phyloP scores from a whole-genome alignment of 768 basidiomycete species.

The Psilocybe cyanescens region DNA sequence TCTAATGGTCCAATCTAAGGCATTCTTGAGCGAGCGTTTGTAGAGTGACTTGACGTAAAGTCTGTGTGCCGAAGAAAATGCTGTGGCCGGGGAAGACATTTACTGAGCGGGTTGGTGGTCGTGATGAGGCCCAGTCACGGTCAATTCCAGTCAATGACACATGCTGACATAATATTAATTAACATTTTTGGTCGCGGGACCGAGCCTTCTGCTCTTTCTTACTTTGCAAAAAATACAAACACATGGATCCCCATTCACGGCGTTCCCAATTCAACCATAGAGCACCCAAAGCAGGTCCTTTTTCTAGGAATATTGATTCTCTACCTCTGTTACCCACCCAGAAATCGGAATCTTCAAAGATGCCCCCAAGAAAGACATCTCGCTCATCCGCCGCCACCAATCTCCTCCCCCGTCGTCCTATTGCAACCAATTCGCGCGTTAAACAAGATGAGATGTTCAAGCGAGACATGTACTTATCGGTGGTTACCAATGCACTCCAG shows the following conservation, averaged over 20 bases:
- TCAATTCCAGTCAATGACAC: conserved; percentile 7
- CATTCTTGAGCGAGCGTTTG: conserved; percentile 82
- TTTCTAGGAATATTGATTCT: conserved; percentile 45
- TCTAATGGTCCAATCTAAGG: conserved; percentile 88
- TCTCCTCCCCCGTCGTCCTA: conserved; percentile 49
- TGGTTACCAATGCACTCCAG: conserved; percentile 79
- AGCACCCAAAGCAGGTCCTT: conserved; percentile 68
- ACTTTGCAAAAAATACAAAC: conserved; percentile 10
- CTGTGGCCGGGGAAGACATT: conserved; percentile 55
- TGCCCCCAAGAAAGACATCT: conserved; percentile 43
- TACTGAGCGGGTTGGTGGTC: conserved; percentile 26
- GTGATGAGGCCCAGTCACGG: conserved; percentile 13
- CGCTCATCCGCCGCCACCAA: conserved; percentile 31
- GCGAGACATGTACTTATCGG: conserved; percentile 84
- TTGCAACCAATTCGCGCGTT: conserved; percentile 79
- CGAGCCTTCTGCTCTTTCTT: conserved; percentile 7
- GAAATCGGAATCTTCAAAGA: conserved; percentile 23
- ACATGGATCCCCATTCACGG: conserved; percentile 81
- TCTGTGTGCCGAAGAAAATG: conserved; percentile 75
- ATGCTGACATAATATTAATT: conserved; percentile 28
- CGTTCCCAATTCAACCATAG: conserved; percentile 78
- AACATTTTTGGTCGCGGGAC: conserved; percentile 17
- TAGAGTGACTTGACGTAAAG: conserved; percentile 92
- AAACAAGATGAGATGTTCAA: conserved; percentile 77
- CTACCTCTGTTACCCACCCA: conserved; percentile 37